Percentiles rank a stretch among this genome's conserved stretches.
phyloP scores from a whole-genome alignment of 257 asterid species.

The Eucommia ulmoides region DNA sequence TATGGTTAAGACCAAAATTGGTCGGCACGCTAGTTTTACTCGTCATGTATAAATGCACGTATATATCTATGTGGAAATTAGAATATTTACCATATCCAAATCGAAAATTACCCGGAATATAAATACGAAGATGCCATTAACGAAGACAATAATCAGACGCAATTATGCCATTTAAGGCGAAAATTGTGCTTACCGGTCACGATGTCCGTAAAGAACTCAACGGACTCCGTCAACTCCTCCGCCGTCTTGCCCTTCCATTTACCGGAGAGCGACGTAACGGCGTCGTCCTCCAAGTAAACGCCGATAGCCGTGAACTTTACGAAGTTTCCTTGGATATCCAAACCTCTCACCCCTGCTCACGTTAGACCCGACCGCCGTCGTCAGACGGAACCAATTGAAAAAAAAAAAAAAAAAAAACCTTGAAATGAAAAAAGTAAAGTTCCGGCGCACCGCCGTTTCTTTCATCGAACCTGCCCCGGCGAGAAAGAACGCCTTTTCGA shows the following conservation, averaged over 20 bases:
- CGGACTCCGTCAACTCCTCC: conserved; percentile 47
- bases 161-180: no score
- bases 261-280: conserved; percentile 43
- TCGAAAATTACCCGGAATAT: no score
- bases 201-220: conserved; percentile 56
- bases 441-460: background rate
- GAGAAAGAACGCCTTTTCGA: conserved; percentile 42
- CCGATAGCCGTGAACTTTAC: conserved; percentile 74
- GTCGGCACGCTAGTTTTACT: no score
- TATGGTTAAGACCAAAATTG: no score
- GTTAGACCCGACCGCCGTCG: conserved; percentile 10
- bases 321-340: conserved; percentile 57
- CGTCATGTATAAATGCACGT: no score
- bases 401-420: background rate
- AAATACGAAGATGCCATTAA: no score
- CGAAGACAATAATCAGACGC: no score
- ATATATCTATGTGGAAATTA: no score
- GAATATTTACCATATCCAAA: no score
- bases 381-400: background rate
- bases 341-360: conserved; percentile 58
- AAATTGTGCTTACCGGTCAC: conserved; percentile 55
- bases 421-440: background rate
- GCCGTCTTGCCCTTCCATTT: conserved; percentile 74
- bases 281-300: conserved; percentile 54
- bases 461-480: conserved; percentile 64